A percentile compares a stretch with the other conserved stretches of the same genome.
Conservation (phyloP, 2,329 filamentous ascomycete species). For the Penicillium sp. region DNA sequence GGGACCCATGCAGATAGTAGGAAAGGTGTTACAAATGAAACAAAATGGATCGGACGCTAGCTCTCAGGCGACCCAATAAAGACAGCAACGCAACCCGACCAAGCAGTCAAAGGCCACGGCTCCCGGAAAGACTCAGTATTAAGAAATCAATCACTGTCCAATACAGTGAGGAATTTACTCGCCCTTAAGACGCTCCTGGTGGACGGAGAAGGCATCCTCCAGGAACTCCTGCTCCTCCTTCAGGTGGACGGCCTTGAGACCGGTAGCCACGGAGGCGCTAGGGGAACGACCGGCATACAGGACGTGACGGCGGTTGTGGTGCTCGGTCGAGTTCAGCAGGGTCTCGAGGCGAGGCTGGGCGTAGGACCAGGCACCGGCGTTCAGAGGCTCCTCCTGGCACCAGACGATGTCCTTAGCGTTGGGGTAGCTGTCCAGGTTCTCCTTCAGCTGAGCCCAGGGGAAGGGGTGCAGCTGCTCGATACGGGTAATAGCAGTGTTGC, state of each 20-base stretch:
- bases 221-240: constrained; percentile 92
- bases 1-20: constrained; percentile 29
- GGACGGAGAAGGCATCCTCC: constrained; percentile 64
- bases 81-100: constrained; percentile 26
- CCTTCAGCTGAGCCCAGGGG: constrained; percentile 95
- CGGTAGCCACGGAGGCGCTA: constrained; percentile 91
- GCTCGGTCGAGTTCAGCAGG: constrained; percentile 85
- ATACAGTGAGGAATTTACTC: constrained; percentile 51
- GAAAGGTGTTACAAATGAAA: constrained; percentile 31
- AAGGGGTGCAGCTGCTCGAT: constrained; percentile 98
- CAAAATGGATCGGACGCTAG: constrained; percentile 32
- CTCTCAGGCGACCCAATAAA: constrained; percentile 30
- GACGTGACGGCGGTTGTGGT: constrained; percentile 91
- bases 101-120: constrained; percentile 13
- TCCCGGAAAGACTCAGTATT: not conserved
- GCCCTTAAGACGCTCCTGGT: constrained; percentile 69
- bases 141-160: not conserved
- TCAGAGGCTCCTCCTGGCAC: constrained; percentile 96
- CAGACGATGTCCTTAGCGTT: constrained; percentile 98
- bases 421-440: constrained; percentile 95
- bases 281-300: constrained; percentile 96
- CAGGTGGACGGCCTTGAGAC: constrained; percentile 82
- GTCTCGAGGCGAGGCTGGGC: constrained; percentile 98
- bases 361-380: constrained; percentile 95
- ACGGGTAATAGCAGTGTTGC: constrained; percentile 90